phyloP scores from a whole-genome alignment of 2,329 filamentous ascomycete genomes.

The Polychaeton citri region DNA sequence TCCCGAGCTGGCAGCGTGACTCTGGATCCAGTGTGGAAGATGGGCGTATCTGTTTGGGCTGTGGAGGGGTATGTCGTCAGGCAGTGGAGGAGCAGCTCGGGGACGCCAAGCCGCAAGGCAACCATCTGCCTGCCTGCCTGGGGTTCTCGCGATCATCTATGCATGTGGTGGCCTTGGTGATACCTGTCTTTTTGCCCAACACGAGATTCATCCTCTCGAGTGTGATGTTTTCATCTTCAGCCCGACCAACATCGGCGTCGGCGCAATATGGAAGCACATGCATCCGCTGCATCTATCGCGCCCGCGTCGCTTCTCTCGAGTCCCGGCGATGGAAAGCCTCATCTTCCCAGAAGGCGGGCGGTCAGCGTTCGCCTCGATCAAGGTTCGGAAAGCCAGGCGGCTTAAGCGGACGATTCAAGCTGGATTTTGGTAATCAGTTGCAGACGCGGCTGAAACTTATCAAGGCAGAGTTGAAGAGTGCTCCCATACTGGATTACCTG shows the following conservation, averaged over 20 bases:
- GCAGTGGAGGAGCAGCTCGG: background rate
- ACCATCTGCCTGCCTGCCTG: too few species aligned
- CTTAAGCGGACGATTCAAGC: too few species aligned
- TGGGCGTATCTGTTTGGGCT: too few species aligned
- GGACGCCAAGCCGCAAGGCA: background rate
- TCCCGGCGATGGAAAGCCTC: conserved; percentile 13
- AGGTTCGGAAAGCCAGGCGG: too few species aligned
- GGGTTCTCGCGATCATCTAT: too few species aligned
- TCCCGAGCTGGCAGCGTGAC: too few species aligned
- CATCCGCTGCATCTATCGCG: conserved; percentile 27
- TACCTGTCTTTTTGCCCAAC: too few species aligned
- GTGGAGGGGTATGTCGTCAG: conserved; percentile 1
- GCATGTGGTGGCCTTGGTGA: too few species aligned
- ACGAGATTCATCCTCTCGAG: too few species aligned
- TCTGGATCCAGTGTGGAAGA: too few species aligned
- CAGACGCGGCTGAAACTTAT: conserved; percentile 10
- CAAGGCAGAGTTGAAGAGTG: conserved; percentile 17
- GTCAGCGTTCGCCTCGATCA: too few species aligned
- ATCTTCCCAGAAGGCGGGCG: too few species aligned
- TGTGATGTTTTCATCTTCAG: background rate
- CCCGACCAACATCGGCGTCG: background rate
- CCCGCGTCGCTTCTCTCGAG: conserved; percentile 13
- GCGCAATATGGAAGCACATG: conserved; percentile 14
- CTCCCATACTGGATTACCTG: conserved; percentile 18
- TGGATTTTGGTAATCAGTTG: conserved; percentile 11